A percentile compares a stretch with the other conserved stretches of the same genome.
These are phyloP conservation scores for Aspergillus cavernicola DNA, from an alignment of 495 filamentous ascomycete species.

Conservation along the genomic window DNA sequence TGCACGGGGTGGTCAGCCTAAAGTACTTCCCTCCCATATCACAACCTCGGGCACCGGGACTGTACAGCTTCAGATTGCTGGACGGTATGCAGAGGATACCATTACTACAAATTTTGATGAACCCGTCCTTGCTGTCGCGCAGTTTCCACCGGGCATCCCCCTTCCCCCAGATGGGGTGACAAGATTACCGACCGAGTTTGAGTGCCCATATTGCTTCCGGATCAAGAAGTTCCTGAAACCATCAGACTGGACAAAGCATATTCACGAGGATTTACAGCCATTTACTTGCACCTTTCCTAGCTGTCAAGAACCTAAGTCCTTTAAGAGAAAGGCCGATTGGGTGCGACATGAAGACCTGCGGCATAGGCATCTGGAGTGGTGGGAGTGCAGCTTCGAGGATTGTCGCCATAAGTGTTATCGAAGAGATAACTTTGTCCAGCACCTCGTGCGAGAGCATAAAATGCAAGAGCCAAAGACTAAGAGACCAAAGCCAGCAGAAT, in stretches of 20 bases:
- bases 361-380: constrained; percentile 89
- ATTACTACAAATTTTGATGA: constrained; percentile 60
- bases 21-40: constrained; percentile 38
- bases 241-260: constrained; percentile 96
- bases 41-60: constrained; percentile 26
- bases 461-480: constrained; percentile 67
- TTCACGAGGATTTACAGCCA: constrained; percentile 90
- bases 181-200: constrained; percentile 80
- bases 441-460: constrained; percentile 91
- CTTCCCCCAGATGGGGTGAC: constrained; percentile 63
- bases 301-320: constrained; percentile 85
- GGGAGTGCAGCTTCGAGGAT: constrained; percentile 76
- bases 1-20: constrained; percentile 56
- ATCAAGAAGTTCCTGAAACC: constrained; percentile 89
- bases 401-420: constrained; percentile 82
- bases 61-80: constrained; percentile 46
- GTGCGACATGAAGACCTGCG: constrained; percentile 91
- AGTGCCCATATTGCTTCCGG: constrained; percentile 86
- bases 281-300: constrained; percentile 89
- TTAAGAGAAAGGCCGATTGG: constrained; percentile 97
- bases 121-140: constrained; percentile 60
- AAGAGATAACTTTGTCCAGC: constrained; percentile 94
- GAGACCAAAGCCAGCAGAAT: constrained; percentile 32
- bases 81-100: constrained; percentile 55
- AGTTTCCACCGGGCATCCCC: constrained; percentile 77